A percentile compares a stretch with the other conserved stretches of the same genome.
Conservation (phyloP, 768 basidiomycete genomes). For the Termitomyces heimii region DNA sequence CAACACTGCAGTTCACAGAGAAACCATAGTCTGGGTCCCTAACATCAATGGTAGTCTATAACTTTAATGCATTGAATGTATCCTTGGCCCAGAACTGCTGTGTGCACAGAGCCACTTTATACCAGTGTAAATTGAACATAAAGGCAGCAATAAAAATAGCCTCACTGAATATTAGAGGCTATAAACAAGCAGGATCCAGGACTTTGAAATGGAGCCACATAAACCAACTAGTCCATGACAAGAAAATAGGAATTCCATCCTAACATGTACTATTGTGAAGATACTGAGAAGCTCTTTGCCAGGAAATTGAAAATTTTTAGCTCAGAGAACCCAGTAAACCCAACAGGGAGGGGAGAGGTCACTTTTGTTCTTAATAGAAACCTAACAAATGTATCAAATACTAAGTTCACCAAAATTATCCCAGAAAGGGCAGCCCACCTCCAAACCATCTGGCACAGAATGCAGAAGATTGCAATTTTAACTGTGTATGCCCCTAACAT, state of each 20-base stretch:
- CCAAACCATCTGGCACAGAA: background rate
- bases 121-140: background rate
- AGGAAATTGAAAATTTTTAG: background rate
- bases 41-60: too few relatives aligned
- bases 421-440: background rate
- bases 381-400: background rate
- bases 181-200: background rate
- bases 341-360: background rate
- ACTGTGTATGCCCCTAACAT: background rate
- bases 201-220: background rate
- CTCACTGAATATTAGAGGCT: conserved; percentile 1
- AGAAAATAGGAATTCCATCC: background rate
- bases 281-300: background rate
- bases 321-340: background rate
- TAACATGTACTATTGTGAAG: background rate
- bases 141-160: conserved; percentile 2
- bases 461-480: background rate
- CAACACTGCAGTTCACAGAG: background rate
- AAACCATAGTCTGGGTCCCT: background rate
- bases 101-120: too few relatives aligned
- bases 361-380: background rate
- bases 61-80: too few relatives aligned
- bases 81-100: too few relatives aligned
- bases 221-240: conserved; percentile 1
- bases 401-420: background rate